phyloP scores from a whole-genome alignment of 352 stramenopile species.

The Blastocystis sp. region DNA sequence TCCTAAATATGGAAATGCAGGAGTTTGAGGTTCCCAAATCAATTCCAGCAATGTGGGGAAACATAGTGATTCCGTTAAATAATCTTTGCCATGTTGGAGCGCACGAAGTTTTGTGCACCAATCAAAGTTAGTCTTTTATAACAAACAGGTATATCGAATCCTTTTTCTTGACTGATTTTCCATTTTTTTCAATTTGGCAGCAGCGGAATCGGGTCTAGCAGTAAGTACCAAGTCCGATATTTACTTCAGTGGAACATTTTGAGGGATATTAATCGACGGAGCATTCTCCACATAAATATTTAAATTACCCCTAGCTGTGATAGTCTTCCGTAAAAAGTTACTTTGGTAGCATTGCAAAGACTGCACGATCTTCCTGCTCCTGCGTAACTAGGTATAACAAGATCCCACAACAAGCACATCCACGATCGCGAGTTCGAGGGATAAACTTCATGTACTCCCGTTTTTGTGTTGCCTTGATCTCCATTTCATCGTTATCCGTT shows the following conservation, averaged over 20 bases:
- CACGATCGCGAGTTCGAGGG: neutral
- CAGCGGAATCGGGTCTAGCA: neutral
- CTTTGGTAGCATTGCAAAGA: slow-evolving; percentile 58
- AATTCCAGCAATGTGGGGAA: slow-evolving; percentile 79
- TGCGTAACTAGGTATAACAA: slow-evolving; percentile 4
- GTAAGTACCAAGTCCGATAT: neutral
- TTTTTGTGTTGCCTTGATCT: neutral
- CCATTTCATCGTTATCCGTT: slow-evolving; percentile 31
- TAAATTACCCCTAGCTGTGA: neutral
- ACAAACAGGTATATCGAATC: neutral
- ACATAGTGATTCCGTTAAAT: neutral
- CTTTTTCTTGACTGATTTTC: neutral
- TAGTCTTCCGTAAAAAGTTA: neutral
- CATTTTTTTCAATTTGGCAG: neutral
- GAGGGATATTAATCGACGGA: slow-evolving; percentile 10
- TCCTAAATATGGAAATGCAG: slow-evolving; percentile 91
- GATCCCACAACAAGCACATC: neutral
- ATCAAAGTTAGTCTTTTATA: neutral
- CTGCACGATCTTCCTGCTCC: slow-evolving; percentile 3
- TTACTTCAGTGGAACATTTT: neutral
- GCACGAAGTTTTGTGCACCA: slow-evolving; percentile 22
- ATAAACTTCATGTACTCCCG: neutral
- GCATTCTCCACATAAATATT: slow-evolving; percentile 28
- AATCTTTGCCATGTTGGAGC: neutral
- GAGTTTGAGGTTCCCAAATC: slow-evolving; percentile 93